A percentile compares a stretch with the other conserved stretches of the same genome.
phyloP scores from a whole-genome alignment of 1,139 yeast genomes.

The Hansenula anomala region DNA sequence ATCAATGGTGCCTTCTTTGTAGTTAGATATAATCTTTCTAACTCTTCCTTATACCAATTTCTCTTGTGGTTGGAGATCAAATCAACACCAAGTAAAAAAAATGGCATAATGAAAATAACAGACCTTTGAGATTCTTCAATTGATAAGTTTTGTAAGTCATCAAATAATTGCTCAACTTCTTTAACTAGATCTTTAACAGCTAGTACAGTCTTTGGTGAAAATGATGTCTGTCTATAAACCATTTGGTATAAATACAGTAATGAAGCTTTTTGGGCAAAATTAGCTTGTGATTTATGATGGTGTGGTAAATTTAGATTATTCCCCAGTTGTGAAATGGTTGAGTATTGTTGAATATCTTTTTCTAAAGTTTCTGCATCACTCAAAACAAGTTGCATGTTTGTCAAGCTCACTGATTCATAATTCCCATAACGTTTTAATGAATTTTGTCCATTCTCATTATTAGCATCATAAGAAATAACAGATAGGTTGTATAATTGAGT shows the following conservation, averaged over 20 bases:
- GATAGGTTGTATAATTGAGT: constrained; percentile 9
- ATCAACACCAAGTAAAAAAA: constrained; percentile 10
- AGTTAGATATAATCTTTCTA: constrained; percentile 4
- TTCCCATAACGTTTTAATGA: neutral
- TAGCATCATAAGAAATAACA: constrained; percentile 9
- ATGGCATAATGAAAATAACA: constrained; percentile 7
- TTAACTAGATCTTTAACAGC: constrained; percentile 3
- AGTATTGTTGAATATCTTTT: too few relatives aligned
- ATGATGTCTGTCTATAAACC: constrained; percentile 10
- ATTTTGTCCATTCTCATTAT: constrained; percentile 1
- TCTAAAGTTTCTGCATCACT: neutral
- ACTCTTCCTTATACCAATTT: constrained; percentile 4
- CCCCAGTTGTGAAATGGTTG: neutral
- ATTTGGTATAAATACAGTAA: constrained; percentile 9
- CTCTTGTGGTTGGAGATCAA: constrained; percentile 4
- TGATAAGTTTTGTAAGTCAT: neutral
- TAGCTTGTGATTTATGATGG: neutral
- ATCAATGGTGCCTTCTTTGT: constrained; percentile 5
- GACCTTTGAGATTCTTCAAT: neutral
- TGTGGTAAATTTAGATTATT: constrained; percentile 1
- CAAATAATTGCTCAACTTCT: constrained; percentile 4
- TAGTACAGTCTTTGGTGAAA: constrained; percentile 11
- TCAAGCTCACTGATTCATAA: neutral
- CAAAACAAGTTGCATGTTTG: neutral
- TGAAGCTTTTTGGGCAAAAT: constrained; percentile 5